Evolutionary conservation across 352 stramenopile species (phyloP), one percentile per base, ranked within the genome.

Genomic region (Phytophthora kernoviae): DNA sequence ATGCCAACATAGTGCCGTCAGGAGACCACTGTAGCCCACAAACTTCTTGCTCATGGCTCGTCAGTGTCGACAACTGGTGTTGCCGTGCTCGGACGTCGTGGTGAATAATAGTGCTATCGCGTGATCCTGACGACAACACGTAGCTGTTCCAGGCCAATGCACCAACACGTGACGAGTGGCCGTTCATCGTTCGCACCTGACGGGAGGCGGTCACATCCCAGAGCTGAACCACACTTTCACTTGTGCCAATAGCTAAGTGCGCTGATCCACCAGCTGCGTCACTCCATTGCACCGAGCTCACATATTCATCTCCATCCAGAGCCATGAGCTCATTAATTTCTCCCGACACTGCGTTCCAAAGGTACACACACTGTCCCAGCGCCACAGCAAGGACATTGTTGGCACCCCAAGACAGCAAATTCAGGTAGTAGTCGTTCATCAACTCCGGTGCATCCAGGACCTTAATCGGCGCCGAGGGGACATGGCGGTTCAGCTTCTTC

Each of bases 351-450:
- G 97, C 93, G 75, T 99, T 98, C 96, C 96, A 99, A 4, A 99
- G 83, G 79, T 99, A 99, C 6, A 99, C 96, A 52, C 87, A 97
- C 65, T 98, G 92, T 10, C 87, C 87, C 30, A 99, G 81, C n/a
- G 97, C 97, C 5, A 99, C 96, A 2, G 97, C 97, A 21, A 99
- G 75, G 42, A 98, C 71, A 72, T 99, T 99, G 70, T 93, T 98
- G 41, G 86, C 71, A 49, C 96, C 94, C 98, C 98, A 99, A 37
- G 95, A 98, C 8, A 99, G 73, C 41, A 99, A 84, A 69, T 99
- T 99, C 21, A 99, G 79, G 72, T 99, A 99, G 83, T 99, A 99
- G 72, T 99, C 97, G 74, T 99, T 98, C 62, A 98, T 89, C 22
- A 99, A 75, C 68, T 99, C 97, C 0, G 98, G 98, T 24, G 97